These are phyloP conservation scores for Tetracladium setigerum DNA, from an alignment of 495 filamentous ascomycete genomes.

Conservation along the genomic window DNA sequence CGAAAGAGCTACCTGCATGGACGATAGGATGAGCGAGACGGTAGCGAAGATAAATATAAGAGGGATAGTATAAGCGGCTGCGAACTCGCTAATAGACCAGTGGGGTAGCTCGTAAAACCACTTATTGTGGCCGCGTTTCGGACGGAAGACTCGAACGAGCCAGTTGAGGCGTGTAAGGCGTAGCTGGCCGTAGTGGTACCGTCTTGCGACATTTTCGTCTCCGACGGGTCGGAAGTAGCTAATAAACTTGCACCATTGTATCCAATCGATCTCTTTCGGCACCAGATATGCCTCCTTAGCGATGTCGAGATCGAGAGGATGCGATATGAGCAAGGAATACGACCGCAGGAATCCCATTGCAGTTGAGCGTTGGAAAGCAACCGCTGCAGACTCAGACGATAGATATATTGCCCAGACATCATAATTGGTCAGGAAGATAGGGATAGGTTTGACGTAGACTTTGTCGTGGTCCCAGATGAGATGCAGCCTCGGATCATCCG, in stretches of 20 bases:
- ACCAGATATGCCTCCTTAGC: slow-evolving; percentile 25
- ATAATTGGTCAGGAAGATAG: slow-evolving; percentile 24
- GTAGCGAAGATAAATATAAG: slow-evolving; percentile 24
- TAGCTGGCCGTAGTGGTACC: slow-evolving; percentile 35
- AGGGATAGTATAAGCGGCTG: slow-evolving; percentile 24
- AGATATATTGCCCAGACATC: slow-evolving; percentile 25
- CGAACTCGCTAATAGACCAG: slow-evolving; percentile 18
- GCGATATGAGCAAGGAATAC: slow-evolving; percentile 31
- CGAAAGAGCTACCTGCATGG: slow-evolving; percentile 30
- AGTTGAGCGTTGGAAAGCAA: no score
- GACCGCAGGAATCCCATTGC: slow-evolving; percentile 36
- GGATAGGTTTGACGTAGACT: slow-evolving; percentile 31
- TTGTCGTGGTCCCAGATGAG: slow-evolving; percentile 26
- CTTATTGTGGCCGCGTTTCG: slow-evolving; percentile 4
- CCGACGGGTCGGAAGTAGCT: not conserved
- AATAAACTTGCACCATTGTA: slow-evolving; percentile 5
- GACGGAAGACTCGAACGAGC: no score
- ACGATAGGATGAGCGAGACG: slow-evolving; percentile 20
- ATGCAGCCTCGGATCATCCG: slow-evolving; percentile 30
- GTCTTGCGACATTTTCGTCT: slow-evolving; percentile 3
- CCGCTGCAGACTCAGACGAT: not conserved
- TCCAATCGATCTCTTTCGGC: slow-evolving; percentile 20
- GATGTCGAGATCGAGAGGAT: slow-evolving; percentile 32
- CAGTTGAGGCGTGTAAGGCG: slow-evolving; percentile 30
- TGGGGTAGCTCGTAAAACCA: slow-evolving; percentile 9